Conservation (phyloP, 2,329 filamentous ascomycete genomes). For the Talaromyces pinophilus region DNA sequence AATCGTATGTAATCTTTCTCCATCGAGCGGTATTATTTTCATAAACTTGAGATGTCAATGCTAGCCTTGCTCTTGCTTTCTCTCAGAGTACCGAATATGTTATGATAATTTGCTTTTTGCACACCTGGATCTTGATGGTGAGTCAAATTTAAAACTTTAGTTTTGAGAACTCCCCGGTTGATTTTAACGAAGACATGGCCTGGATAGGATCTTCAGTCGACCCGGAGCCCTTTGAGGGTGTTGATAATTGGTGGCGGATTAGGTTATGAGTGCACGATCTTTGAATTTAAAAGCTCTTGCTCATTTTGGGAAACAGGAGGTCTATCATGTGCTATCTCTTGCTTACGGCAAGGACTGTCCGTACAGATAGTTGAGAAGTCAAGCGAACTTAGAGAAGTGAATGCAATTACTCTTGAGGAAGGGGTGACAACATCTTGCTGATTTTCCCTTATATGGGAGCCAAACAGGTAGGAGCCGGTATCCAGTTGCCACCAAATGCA, state of each 20-base stretch:
- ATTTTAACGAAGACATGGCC: neutral
- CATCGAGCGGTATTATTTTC: neutral
- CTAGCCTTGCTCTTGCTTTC: neutral
- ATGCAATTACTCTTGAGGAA: neutral
- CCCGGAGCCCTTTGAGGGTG: neutral
- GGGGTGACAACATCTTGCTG: neutral
- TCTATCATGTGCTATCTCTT: neutral
- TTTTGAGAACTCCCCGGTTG: neutral
- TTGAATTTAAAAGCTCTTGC: neutral
- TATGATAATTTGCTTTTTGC: neutral
- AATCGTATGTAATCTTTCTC: neutral
- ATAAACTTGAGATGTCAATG: neutral
- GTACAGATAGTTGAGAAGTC: neutral
- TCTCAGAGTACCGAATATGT: neutral
- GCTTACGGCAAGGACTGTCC: neutral
- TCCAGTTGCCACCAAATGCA: conserved; percentile 36
- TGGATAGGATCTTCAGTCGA: neutral
- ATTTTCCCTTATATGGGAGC: neutral
- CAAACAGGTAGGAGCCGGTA: conserved; percentile 35
- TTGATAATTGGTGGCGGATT: neutral
- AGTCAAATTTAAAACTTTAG: neutral
- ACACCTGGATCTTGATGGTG: neutral
- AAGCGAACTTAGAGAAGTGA: neutral
- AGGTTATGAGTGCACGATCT: neutral
- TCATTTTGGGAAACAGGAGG: neutral